Base-by-base conservation (phyloP, 805 yeast genomes). In the Yarrowia osloensis region DNA sequence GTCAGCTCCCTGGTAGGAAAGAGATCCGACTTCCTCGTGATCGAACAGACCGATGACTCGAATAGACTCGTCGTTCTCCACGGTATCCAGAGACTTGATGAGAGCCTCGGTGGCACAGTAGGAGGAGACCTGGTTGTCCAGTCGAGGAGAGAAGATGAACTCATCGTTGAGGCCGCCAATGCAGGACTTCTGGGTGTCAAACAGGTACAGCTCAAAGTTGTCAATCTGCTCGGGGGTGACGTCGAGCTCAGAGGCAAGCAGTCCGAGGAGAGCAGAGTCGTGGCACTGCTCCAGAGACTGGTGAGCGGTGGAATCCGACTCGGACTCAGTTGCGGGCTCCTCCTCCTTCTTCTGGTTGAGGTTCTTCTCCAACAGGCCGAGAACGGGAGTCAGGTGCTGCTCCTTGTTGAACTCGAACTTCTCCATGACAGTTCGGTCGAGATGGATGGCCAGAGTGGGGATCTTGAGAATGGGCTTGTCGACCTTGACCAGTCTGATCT, bases 1-100 rank as follows among this genome's bases (percentile, higher is more conserved):
- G 74, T 91, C 93, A 0, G 99, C 99, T 70, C 99, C 99, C 77
- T 94, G 98, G 15, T 97, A 97, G 19, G 97, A 89, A 9, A 86
- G 82, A 1, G 98, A 92, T 0, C 99, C 99, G 71, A 94, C 84
- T 77, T 94, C 99, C 78, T 94, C 99, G 77, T 95, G 98, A 76
- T 94, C 99, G 76, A 95, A 94, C 68, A 93, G 81, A 0, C 97
- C 87, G 66, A 92, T 82, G 74, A 93, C 76, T 74, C 89, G 87
- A 47, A 91, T 86, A 50, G 90, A 88, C 1, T 79, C 70, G 67
- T 86, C 88, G 0, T 77, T 71, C 0, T 75, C 77, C 47, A 88
- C 75, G 13, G 78, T 75, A 9, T 74, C 77, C 40, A 73, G 40
- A 2, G 90, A 78, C 67, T 83, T 84, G 46, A 90, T 78, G 59